Percentiles rank a stretch among this genome's conserved stretches.
Evolutionary conservation across 2,329 filamentous ascomycete genomes (phyloP).

Genomic region (Fusarium pseudonygamai): DNA sequence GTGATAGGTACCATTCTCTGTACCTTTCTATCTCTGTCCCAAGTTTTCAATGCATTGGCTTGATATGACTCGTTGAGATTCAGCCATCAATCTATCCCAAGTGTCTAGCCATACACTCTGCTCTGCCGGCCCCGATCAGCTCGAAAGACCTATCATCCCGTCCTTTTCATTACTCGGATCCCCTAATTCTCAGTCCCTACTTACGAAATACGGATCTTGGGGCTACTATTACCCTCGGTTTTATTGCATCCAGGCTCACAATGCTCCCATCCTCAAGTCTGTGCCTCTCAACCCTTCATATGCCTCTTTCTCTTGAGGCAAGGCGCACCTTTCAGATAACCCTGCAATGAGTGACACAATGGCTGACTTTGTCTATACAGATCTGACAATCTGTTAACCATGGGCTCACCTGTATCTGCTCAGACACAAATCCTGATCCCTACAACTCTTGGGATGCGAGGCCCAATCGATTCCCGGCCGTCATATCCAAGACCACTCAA

Average conservation of each 20-base stretch:
- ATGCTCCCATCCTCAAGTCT: too few species aligned
- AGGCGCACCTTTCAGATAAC: not conserved
- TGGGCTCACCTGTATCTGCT: accelerated
- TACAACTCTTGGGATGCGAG: accelerated
- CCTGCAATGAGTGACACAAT: accelerated
- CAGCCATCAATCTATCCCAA: not conserved
- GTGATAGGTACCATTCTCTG: accelerated
- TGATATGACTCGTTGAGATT: not conserved
- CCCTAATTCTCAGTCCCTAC: accelerated
- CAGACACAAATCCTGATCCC: too few species aligned
- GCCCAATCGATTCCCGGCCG: too few species aligned
- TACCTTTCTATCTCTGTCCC: too few species aligned
- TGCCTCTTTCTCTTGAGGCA: too few species aligned
- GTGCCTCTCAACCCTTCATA: too few species aligned
- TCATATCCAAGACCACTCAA: not conserved
- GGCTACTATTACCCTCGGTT: accelerated
- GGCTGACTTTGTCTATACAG: too few species aligned
- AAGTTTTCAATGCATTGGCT: too few species aligned
- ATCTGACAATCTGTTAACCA: accelerated
- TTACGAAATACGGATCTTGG: accelerated
- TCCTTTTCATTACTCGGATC: too few species aligned
- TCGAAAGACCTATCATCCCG: not conserved
- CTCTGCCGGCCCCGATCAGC: accelerated
- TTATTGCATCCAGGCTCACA: too few species aligned
- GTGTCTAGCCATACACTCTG: accelerated